Percentiles rank a stretch among this genome's conserved stretches.
These are phyloP conservation scores for Polysphondylium violaceum DNA, from an alignment of 78 protist species.

Conservation along the genomic window DNA sequence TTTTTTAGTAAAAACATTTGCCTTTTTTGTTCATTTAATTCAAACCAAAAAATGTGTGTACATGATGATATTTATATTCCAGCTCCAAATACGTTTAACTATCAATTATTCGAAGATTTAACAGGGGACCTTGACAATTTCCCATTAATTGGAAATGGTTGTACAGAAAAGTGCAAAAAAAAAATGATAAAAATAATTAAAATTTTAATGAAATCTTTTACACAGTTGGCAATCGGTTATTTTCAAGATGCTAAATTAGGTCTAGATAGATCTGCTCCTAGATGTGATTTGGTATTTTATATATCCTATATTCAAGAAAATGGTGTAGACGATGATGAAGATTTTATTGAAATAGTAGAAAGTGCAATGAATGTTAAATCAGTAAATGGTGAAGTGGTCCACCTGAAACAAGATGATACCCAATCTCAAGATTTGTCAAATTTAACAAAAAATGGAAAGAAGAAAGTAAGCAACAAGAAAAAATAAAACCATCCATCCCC, in stretches of 20 bases:
- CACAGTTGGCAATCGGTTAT: background rate
- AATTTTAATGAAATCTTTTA: background rate
- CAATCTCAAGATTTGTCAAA: too few relatives aligned
- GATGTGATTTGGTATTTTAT: background rate
- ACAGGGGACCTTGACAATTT: background rate
- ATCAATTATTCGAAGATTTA: background rate
- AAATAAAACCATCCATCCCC: too few relatives aligned
- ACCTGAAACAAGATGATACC: background rate
- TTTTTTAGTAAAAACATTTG: too few relatives aligned
- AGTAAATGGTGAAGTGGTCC: background rate
- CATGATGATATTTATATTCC: background rate
- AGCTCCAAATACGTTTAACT: background rate
- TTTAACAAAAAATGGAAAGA: too few relatives aligned
- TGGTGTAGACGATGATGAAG: background rate
- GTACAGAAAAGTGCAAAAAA: background rate
- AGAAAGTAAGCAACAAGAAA: too few relatives aligned
- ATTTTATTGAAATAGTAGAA: background rate
- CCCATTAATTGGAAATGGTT: background rate
- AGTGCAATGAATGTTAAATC: conserved; percentile 11
- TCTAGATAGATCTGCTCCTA: background rate
- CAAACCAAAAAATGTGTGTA: background rate
- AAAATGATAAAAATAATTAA: background rate
- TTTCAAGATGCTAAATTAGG: conserved; percentile 14
- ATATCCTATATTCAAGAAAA: background rate
- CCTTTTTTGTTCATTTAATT: too few relatives aligned